These are phyloP conservation scores for Entomortierella lignicola DNA, from an alignment of 192 early-diverging fungal species.

Conservation along the genomic window DNA sequence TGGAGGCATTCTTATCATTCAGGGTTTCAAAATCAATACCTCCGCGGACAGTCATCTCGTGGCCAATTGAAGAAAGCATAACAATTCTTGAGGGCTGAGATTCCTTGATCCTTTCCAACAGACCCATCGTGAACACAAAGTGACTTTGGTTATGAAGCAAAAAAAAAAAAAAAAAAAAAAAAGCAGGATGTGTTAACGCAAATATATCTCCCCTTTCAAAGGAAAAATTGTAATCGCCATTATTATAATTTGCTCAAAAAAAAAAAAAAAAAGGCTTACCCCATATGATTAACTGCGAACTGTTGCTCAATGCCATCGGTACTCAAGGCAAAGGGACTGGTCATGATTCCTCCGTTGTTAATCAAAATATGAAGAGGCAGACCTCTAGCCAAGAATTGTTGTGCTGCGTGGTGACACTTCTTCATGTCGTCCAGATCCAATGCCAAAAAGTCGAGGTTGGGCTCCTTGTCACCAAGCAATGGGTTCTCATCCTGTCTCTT, in stretches of 20 bases:
- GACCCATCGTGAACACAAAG: constrained; percentile 51
- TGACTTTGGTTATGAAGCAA: constrained; percentile 32
- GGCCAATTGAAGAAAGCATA: constrained; percentile 54
- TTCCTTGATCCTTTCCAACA: constrained; percentile 43
- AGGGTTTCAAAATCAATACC: constrained; percentile 61
- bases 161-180: constrained; percentile 14
- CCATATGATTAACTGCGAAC: constrained; percentile 66
- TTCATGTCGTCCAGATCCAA: constrained; percentile 53
- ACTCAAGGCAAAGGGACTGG: constrained; percentile 36
- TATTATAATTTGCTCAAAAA: too few relatives aligned
- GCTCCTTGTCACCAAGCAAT: neutral
- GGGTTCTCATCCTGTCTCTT: constrained; percentile 5
- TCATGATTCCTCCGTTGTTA: constrained; percentile 48
- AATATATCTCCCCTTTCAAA: neutral
- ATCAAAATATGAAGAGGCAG: constrained; percentile 64
- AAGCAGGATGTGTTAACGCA: too few relatives aligned
- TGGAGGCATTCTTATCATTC: constrained; percentile 45
- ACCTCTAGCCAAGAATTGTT: constrained; percentile 44
- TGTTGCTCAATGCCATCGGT: constrained; percentile 56
- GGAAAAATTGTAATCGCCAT: too few relatives aligned
- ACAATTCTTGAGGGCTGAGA: constrained; percentile 55
- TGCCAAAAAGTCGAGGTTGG: constrained; percentile 44
- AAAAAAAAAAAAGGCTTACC: too few relatives aligned
- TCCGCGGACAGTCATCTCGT: constrained; percentile 33
- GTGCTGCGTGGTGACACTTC: constrained; percentile 33